These are phyloP conservation scores for Erodium chrysanthum DNA, from an alignment of 441 rosid genomes.

Conservation along the genomic window DNA sequence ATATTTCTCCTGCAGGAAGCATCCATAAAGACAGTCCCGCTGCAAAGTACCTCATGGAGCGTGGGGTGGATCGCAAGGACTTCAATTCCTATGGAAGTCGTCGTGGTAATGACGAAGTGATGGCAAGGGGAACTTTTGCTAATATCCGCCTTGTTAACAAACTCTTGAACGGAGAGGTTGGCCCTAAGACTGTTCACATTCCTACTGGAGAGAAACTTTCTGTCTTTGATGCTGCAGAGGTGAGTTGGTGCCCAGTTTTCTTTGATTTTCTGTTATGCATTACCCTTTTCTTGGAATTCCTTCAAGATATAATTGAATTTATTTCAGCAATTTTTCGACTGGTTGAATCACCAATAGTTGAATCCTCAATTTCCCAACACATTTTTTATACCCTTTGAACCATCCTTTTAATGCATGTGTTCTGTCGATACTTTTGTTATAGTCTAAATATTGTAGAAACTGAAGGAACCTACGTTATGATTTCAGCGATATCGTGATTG, in stretches of 20 bases:
- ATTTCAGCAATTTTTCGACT: too few relatives aligned
- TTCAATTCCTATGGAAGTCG: constrained; percentile 98
- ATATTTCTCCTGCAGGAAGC: constrained; percentile 99
- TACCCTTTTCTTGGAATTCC: too few relatives aligned
- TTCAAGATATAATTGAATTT: too few relatives aligned
- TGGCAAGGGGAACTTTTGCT: constrained; percentile 98
- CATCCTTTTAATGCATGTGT: too few relatives aligned
- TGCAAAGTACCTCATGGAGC: too few relatives aligned
- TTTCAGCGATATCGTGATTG: not conserved
- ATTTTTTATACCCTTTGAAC: too few relatives aligned
- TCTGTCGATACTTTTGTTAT: not conserved
- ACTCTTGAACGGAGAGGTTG: constrained; percentile 80
- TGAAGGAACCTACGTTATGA: not conserved
- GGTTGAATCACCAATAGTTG: too few relatives aligned
- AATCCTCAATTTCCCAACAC: too few relatives aligned
- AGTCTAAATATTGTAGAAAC: not conserved
- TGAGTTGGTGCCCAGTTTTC: constrained; percentile 23
- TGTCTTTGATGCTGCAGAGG: constrained; percentile 88
- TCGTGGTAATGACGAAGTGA: constrained; percentile 88
- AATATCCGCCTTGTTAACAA: constrained; percentile 30
- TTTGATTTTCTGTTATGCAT: not conserved
- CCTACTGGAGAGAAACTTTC: constrained; percentile 91
- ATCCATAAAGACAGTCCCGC: too few relatives aligned
- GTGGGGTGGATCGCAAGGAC: constrained; percentile 80
- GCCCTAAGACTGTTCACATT: constrained; percentile 81